Evolutionary conservation across 1,284 basidiomycete genomes (phyloP), one percentile per base, ranked within the genome.

Genomic region (Vanrija sp.): DNA sequence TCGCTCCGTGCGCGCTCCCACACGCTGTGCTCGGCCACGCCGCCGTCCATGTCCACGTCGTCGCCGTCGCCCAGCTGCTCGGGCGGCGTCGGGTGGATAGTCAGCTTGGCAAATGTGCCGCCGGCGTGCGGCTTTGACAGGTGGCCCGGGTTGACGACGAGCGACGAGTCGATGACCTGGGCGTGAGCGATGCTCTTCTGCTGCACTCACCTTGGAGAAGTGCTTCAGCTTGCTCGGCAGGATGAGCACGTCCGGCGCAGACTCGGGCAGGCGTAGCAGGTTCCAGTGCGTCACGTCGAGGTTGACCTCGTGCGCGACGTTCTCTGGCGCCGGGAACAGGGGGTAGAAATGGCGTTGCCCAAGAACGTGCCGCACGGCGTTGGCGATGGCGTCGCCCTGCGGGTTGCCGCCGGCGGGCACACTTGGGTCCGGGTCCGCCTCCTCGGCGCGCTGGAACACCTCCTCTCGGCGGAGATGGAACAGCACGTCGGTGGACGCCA

Each of bases 331-430:
- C 3, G 95, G 95, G 71, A 95, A 98, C 42, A 98, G 74, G 0
- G 96, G 96, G 72, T 98, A 99, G 77, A 97, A 96, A 67, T 87
- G 93, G 66, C 90, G 80, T 68, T 98, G 95, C 49, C 88, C 83
- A 8, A 98, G 76, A 6, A 98, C 66, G 65, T 93, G 87, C 18
- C 92, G 81, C 57, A 87, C 86, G 5, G 87, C 75, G 63, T 85
- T 85, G 7, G 84, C 83, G 83, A 97, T 90, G 3, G 82, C 69
- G 69, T 97, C 93, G 6, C 78, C 79, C 2, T 78, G 67, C 38
- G 82, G 81, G 38, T 81, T 80, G 16, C 59, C 60, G 23, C 59
- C 57, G 22, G 53, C 60, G 38, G 61, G 62, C 44, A 56, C 48
- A 3, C 62, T 38, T 1, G 78, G 64, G 6, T 80, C 75, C 3